Evolutionary conservation across 78 protist genomes (phyloP).

Genomic region (Protostelium mycophagum): DNA sequence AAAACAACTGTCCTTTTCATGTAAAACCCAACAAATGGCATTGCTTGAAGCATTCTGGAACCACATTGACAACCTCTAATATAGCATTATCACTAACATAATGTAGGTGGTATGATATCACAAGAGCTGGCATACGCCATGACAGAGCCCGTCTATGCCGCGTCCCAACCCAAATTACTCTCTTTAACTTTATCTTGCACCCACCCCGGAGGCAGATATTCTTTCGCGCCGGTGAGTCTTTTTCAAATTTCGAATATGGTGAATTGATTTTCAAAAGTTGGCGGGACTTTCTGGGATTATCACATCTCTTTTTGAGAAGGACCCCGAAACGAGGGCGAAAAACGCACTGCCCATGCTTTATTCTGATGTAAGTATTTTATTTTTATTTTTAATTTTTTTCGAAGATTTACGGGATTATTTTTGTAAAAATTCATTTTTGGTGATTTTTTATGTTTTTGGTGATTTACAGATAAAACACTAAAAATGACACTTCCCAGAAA

Average conservation of each 20-base stretch:
- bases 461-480: no score
- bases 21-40: no score
- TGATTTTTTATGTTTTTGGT: no score
- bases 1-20: neutral
- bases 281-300: slow-evolving; percentile 15
- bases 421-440: neutral
- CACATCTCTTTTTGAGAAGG: neutral
- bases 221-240: neutral
- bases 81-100: no score
- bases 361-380: slow-evolving; percentile 8
- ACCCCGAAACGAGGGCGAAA: slow-evolving; percentile 7
- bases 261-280: neutral
- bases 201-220: slow-evolving; percentile 24
- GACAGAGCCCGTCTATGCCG: neutral
- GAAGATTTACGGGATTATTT: neutral
- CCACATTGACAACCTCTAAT: no score
- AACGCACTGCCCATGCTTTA: slow-evolving; percentile 3
- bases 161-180: slow-evolving; percentile 3
- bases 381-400: neutral
- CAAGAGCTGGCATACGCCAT: slow-evolving; percentile 17
- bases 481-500: neutral
- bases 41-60: neutral
- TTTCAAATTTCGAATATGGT: neutral
- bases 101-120: slow-evolving; percentile 38
- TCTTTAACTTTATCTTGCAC: slow-evolving; percentile 26